phyloP scores from a whole-genome alignment of 352 stramenopile species.

The Pythium utonaiense region DNA sequence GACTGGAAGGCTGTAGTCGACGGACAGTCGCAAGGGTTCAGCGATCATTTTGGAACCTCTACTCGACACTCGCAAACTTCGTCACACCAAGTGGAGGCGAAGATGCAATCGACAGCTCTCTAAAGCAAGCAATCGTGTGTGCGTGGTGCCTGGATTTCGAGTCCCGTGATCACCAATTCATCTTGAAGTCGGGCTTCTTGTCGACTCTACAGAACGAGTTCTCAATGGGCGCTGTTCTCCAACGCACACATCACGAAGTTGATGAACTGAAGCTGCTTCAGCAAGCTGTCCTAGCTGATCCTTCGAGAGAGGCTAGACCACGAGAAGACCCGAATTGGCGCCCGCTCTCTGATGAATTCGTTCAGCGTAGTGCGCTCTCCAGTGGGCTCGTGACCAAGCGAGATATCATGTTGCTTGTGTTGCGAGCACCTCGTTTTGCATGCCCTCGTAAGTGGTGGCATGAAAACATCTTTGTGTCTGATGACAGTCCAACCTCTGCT shows the following conservation, averaged over 20 bases:
- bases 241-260: conserved; percentile 20
- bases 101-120: conserved; percentile 40
- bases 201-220: conserved; percentile 70
- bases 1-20: conserved; percentile 76
- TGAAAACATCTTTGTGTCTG: conserved; percentile 32
- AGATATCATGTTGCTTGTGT: conserved; percentile 62
- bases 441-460: conserved; percentile 58
- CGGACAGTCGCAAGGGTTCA: conserved; percentile 57
- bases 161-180: conserved; percentile 70
- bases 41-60: conserved; percentile 71
- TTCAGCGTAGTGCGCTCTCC: conserved; percentile 66
- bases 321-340: conserved; percentile 70
- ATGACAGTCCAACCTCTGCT: conserved; percentile 12
- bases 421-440: conserved; percentile 54
- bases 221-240: conserved; percentile 57
- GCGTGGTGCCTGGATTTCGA: conserved; percentile 85
- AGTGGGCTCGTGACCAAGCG: conserved; percentile 76
- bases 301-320: not conserved
- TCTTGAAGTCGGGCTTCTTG: conserved; percentile 79
- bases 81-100: conserved; percentile 26
- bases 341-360: conserved; percentile 72
- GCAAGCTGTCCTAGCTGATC: not conserved
- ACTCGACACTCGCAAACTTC: conserved; percentile 60
- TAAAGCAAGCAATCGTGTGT: conserved; percentile 79
- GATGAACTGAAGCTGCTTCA: conserved; percentile 14